Percentiles rank a stretch among this genome's conserved stretches.
phyloP scores from a whole-genome alignment of 108 stramenopile species.

The Skeletonema menzelii region DNA sequence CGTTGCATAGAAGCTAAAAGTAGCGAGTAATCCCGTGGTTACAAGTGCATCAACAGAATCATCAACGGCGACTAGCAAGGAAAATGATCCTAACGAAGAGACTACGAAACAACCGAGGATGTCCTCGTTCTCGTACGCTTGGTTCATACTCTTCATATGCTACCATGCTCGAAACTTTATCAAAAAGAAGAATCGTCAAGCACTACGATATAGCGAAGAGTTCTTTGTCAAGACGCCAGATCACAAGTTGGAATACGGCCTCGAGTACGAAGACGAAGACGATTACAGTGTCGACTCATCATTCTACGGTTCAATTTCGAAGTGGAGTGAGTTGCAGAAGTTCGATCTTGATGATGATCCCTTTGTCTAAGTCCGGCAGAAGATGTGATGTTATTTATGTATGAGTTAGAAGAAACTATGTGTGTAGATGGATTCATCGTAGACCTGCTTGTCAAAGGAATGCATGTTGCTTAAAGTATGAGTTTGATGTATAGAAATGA shows the following conservation, averaged over 20 bases:
- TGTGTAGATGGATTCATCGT: neutral
- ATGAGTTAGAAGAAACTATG: neutral
- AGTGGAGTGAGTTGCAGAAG: neutral
- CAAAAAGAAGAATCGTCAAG: neutral
- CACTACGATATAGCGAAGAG: slow-evolving; percentile 1
- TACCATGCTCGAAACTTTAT: slow-evolving; percentile 11
- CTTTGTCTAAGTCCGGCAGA: neutral
- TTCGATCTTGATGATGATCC: neutral
- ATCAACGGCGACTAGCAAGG: neutral
- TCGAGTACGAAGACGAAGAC: slow-evolving; percentile 21
- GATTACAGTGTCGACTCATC: slow-evolving; percentile 19
- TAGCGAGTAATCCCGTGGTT: neutral
- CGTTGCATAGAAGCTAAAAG: neutral
- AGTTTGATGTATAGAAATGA: neutral
- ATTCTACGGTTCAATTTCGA: slow-evolving; percentile 12
- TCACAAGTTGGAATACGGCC: slow-evolving; percentile 1
- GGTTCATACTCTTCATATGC: slow-evolving; percentile 11
- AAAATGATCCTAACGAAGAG: neutral
- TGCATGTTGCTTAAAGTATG: too few relatives aligned
- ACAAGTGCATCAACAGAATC: neutral
- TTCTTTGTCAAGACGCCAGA: slow-evolving; percentile 6
- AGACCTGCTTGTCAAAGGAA: too few relatives aligned
- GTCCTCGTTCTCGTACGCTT: slow-evolving; percentile 13
- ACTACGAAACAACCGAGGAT: neutral
- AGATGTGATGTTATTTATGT: neutral